Evolutionary conservation across 2,329 filamentous ascomycete species (phyloP).

Genomic region (Monosporascus ibericus): DNA sequence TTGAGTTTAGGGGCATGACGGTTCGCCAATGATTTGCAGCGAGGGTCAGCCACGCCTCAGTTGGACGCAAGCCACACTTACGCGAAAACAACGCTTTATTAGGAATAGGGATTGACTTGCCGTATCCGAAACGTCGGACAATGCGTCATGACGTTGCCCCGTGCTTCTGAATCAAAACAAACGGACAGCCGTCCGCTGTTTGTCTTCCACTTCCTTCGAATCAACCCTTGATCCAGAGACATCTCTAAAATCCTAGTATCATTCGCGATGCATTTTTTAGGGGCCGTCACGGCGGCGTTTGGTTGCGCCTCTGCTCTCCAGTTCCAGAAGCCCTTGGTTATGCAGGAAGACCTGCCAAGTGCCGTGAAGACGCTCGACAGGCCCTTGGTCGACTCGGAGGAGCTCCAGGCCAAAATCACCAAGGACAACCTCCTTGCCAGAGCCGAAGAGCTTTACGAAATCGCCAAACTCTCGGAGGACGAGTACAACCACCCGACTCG

Average conservation of each 20-base stretch:
- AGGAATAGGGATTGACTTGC: too few species aligned
- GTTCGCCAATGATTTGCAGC: too few species aligned
- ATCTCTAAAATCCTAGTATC: background rate
- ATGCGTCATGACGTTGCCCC: too few species aligned
- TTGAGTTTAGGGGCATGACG: too few species aligned
- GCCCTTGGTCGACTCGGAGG: slow-evolving; percentile 45
- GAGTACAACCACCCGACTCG: slow-evolving; percentile 65
- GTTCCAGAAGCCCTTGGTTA: slow-evolving; percentile 18
- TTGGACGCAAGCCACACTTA: too few species aligned
- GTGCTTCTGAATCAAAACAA: too few species aligned
- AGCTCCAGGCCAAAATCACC: slow-evolving; percentile 51
- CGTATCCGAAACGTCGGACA: too few species aligned
- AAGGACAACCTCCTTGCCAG: slow-evolving; percentile 50
- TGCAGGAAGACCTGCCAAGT: slow-evolving; percentile 8
- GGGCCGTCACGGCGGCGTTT: slow-evolving; percentile 5
- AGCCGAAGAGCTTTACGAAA: slow-evolving; percentile 54
- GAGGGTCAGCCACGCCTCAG: too few species aligned
- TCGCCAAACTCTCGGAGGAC: slow-evolving; percentile 51
- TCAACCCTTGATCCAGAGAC: too few species aligned
- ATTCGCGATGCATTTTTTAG: background rate
- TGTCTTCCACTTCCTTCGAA: too few species aligned
- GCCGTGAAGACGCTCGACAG: slow-evolving; percentile 11
- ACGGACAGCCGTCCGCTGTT: too few species aligned
- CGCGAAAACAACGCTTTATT: too few species aligned
- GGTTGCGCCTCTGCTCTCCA: slow-evolving; percentile 15